These are phyloP conservation scores for Lolium rigidum DNA, from an alignment of 176 grass and related monocot species.

Conservation along the genomic window DNA sequence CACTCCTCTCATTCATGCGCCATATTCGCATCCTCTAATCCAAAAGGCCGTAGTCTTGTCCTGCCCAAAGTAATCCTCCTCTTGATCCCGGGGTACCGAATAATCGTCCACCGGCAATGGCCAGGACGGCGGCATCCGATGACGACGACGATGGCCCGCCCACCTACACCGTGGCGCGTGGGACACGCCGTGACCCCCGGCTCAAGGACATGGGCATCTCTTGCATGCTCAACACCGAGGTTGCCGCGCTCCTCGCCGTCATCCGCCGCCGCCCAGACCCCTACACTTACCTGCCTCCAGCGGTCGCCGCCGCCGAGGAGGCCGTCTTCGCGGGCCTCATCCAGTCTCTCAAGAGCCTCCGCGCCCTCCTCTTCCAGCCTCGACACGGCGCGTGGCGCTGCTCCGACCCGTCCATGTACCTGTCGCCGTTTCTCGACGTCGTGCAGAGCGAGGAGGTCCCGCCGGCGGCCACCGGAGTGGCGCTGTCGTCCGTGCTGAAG, in stretches of 20 bases:
- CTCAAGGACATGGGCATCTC: constrained; percentile 85
- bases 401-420: constrained; percentile 84
- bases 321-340: constrained; percentile 57
- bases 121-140: constrained; percentile 35
- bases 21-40: neutral
- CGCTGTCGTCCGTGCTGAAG: constrained; percentile 85
- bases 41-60: neutral
- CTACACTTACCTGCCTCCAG: constrained; percentile 43
- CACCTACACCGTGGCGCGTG: constrained; percentile 25
- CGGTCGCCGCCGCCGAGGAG: constrained; percentile 48
- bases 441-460: constrained; percentile 78
- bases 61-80: constrained; percentile 10
- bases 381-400: constrained; percentile 68
- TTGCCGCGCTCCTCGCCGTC: constrained; percentile 78
- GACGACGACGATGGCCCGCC: constrained; percentile 53
- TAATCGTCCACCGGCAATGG: constrained; percentile 35
- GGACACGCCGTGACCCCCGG: constrained; percentile 48
- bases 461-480: constrained; percentile 72
- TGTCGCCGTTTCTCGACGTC: constrained; percentile 81
- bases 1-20: constrained; percentile 26
- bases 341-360: constrained; percentile 75
- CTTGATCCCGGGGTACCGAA: neutral
- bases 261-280: constrained; percentile 77
- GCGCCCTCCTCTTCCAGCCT: constrained; percentile 83
- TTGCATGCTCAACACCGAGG: constrained; percentile 98